phyloP scores from a whole-genome alignment of 2,329 filamentous ascomycete genomes.

The Xenoacremonium recifei region DNA sequence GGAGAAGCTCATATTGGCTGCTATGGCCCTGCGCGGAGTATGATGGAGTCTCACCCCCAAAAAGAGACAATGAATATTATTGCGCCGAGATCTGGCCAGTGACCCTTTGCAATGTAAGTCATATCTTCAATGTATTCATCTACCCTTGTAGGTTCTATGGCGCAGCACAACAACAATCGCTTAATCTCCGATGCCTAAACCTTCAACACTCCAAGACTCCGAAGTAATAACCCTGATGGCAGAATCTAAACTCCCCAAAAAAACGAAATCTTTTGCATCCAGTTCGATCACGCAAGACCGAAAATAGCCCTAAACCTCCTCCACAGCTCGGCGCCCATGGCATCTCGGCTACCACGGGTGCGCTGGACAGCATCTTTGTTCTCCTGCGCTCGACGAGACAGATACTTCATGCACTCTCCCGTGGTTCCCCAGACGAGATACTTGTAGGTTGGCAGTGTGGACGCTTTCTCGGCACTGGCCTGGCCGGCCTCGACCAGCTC shows the following conservation, averaged over 20 bases:
- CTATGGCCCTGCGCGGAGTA: slow-evolving; percentile 63
- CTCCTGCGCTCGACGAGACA: slow-evolving; percentile 62
- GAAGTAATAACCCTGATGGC: too few species aligned
- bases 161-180: not conserved
- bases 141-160: too few species aligned
- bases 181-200: slow-evolving; percentile 6
- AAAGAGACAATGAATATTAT: slow-evolving; percentile 7
- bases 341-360: slow-evolving; percentile 60
- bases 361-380: slow-evolving; percentile 69
- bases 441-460: slow-evolving; percentile 62
- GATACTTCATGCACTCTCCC: slow-evolving; percentile 83
- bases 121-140: slow-evolving; percentile 26
- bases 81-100: slow-evolving; percentile 9
- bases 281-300: slow-evolving; percentile 27
- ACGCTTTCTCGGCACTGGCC: slow-evolving; percentile 22
- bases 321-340: slow-evolving; percentile 61
- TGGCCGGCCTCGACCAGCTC: slow-evolving; percentile 46
- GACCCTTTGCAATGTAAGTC: slow-evolving; percentile 27
- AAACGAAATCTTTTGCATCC: too few species aligned
- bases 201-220: slow-evolving; percentile 26
- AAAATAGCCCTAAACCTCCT: slow-evolving; percentile 49
- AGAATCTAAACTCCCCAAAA: too few species aligned
- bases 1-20: slow-evolving; percentile 68
- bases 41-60: too few species aligned
- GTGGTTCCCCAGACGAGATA: slow-evolving; percentile 70